Base-by-base conservation (phyloP, 148 eudicot species). In the Spergularia bocconei region DNA sequence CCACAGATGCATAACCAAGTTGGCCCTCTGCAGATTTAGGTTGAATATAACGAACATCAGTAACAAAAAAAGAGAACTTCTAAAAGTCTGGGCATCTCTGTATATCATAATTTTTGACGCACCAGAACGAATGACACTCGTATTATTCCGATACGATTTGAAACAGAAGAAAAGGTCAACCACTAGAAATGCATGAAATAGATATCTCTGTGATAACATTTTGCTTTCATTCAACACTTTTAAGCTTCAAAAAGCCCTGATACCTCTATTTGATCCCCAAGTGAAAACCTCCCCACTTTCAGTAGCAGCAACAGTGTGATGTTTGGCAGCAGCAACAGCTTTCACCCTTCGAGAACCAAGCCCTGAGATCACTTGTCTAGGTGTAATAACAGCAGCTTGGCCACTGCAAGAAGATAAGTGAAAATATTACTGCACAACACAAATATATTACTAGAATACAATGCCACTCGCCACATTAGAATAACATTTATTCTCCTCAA, bases 221-320 rank as follows among this genome's bases (percentile, higher is more conserved):
- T 33, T 51, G 13, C 50, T 36, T 23, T 19, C 13, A 38, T n/a
- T 12, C 23, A 52, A 17, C 67, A 56, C 71, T 36, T 29, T 1
- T 16, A 77, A 54, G 38, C 16, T 13, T 71, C 65, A 36, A n/a
- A 76, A 63, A 39, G 51, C 10, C 62, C 7, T 1, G 20, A 72
- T 87, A 96, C 99, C 99, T 91, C 99, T 85, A 82, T 96, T 92
- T 60, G 98, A 92, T 78, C 99, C 99, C 99, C 99, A 96, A 60
- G 98, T 91, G 80, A 91, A 92, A 75, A 96, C 98, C 73, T 92
- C 98, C 19, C 99, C 99, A 79, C 91, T 85, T 84, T 91, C 98
- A 50, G 97, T 89, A 60, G 93, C 93, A 80, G 88, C 86, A 75
- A 91, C 91, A 72, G 97, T 92, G 79, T 96, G 99, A 84, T 96